Evolutionary conservation across 306 rosid species (phyloP), one percentile per base, ranked within the genome.

Genomic region (Abrus pulchellus): DNA sequence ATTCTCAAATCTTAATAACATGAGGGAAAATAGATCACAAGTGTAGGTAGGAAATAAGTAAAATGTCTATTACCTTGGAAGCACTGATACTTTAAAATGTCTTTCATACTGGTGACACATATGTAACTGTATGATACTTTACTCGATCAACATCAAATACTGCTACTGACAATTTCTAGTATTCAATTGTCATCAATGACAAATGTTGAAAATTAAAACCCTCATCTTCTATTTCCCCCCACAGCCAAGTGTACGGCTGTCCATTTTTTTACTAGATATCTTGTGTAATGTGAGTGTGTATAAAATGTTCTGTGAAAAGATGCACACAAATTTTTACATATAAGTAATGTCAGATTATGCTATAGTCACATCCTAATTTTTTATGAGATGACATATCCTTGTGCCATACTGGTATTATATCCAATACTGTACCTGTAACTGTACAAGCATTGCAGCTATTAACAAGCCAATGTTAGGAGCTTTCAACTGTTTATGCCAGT

Each of bases 1-100:
- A 5, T 13, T 74, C 20, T 30, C 43, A 56, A 9, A 56, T 41
- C 43, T 55, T 56, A 73, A 55, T 10, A n/a, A 45, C 76, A 56
- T 44, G 33, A 54, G 6, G 41, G 30, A 62, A 70, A 8, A 20
- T 12, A n/a, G 30, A 32, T 49, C 14, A 54, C 7, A 53, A 32
- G 20, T 60, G 30, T 10, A 70, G 13, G 43, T 13, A 69, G 62
- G 45, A 52, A 66, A 14, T 70, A 38, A 44, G 57, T 20, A 59
- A 43, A 41, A 43, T 54, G n/a, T n/a, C 20, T 27, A 48, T 11
- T 69, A 45, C 44, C 43, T 48, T 28, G 27, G 45, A 48, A 48
- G 45, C 75, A 69, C 44, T 13, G 11, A 50, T 50, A 70, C 6
- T 28, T 68, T 68, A 11, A 5, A 28, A 69, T 32, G 59, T 69